phyloP scores from a whole-genome alignment of 305 asterid species.

The Solanum hybrid region DNA sequence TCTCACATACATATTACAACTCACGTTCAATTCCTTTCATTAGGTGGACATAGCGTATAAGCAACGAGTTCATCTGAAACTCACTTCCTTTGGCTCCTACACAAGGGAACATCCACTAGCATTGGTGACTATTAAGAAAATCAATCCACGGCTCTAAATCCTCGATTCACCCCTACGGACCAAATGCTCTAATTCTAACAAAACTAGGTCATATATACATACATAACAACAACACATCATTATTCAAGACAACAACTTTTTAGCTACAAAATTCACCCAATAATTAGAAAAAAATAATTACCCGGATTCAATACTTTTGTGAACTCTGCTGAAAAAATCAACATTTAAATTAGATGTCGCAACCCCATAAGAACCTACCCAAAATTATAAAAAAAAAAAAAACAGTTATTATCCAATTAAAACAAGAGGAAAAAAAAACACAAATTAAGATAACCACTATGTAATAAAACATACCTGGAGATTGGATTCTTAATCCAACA shows the following conservation, averaged over 20 bases:
- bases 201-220: not conserved
- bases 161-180: not conserved
- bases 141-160: not conserved
- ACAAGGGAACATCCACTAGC: not conserved
- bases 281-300: conserved; percentile 7
- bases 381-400: not conserved
- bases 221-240: not conserved
- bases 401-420: not conserved
- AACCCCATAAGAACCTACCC: conserved; percentile 48
- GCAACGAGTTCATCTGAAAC: not conserved
- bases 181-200: not conserved
- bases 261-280: not conserved
- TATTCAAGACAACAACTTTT: conserved; percentile 11
- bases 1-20: not conserved
- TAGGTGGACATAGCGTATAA: not conserved
- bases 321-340: conserved; percentile 55
- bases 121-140: not conserved
- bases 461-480: conserved; percentile 48
- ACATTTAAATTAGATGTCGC: conserved; percentile 46
- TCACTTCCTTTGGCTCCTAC: not conserved
- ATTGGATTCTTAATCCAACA: conserved; percentile 63
- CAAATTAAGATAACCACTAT: not conserved
- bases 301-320: conserved; percentile 66
- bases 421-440: not conserved
- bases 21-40: not conserved